Conservation (phyloP, 2,329 filamentous ascomycete species). For the Zymoseptoria passerinii region DNA sequence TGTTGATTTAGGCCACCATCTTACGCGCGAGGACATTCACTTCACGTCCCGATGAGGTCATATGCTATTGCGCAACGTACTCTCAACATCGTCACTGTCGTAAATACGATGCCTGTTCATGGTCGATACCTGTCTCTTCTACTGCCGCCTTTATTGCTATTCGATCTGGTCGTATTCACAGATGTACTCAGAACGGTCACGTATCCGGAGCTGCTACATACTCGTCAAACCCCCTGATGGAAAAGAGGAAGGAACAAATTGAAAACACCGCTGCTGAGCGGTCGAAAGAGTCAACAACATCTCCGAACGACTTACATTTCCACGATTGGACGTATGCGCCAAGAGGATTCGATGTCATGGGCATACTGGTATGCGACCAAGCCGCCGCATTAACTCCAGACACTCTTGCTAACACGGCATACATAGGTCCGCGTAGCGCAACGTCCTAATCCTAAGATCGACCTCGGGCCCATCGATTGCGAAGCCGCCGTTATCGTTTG, state of each 20-base stretch:
- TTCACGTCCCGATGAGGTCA: not conserved
- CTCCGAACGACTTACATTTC: not conserved
- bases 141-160: not conserved
- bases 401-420: not conserved
- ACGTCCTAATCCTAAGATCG: not conserved
- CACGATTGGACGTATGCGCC: not conserved
- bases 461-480: conserved; percentile 1
- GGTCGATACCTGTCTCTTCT: not conserved
- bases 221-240: not conserved
- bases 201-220: not conserved
- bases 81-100: not conserved
- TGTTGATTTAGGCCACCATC: no score
- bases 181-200: not conserved
- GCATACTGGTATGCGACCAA: not conserved
- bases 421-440: not conserved
- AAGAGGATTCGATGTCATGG: conserved; percentile 1
- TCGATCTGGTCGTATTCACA: not conserved
- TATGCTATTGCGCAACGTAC: not conserved
- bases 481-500: conserved; percentile 2
- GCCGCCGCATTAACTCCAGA: not conserved
- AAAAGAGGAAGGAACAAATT: not conserved
- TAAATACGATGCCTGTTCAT: not conserved
- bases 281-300: not conserved
- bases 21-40: not conserved
- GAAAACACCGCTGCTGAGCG: not conserved